Conservation (phyloP, 371 early-diverging fungal genomes). For the Mortierella sp. region DNA sequence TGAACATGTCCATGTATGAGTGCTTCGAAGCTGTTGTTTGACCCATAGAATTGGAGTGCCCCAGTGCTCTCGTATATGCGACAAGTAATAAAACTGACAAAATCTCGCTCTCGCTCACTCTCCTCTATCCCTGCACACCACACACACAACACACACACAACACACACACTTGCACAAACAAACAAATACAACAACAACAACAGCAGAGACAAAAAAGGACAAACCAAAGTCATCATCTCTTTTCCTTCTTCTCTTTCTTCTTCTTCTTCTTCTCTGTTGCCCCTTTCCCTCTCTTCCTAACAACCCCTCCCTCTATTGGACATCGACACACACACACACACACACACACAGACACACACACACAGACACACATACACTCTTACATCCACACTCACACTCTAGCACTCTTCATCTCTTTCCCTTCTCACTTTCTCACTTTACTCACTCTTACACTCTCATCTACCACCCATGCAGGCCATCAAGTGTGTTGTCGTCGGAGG, state of each 20-base stretch:
- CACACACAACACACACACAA: too few relatives aligned
- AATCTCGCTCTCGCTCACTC: too few relatives aligned
- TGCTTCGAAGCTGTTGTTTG: too few relatives aligned
- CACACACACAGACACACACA: background rate
- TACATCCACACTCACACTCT: background rate
- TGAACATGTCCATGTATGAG: too few relatives aligned
- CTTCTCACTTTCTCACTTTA: background rate
- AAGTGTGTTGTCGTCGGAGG: conserved; percentile 99
- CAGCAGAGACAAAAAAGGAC: too few relatives aligned
- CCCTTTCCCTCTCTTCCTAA: conserved; percentile 3
- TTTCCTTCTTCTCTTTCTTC: conserved; percentile 8
- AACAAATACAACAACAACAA: too few relatives aligned
- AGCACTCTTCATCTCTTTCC: background rate
- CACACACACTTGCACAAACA: too few relatives aligned
- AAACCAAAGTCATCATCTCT: conserved; percentile 9
- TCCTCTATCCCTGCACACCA: too few relatives aligned
- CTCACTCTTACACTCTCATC: background rate
- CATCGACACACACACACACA: background rate
- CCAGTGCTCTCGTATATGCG: too few relatives aligned
- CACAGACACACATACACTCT: background rate
- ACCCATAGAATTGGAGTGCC: too few relatives aligned
- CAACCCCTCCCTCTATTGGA: too few relatives aligned
- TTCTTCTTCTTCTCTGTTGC: background rate
- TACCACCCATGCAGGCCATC: conserved; percentile 90
- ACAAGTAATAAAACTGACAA: too few relatives aligned